Percentiles rank a stretch among this genome's conserved stretches.
Conservation (phyloP, 805 yeast species). For the Wickerhamomyces strasburgensis region DNA sequence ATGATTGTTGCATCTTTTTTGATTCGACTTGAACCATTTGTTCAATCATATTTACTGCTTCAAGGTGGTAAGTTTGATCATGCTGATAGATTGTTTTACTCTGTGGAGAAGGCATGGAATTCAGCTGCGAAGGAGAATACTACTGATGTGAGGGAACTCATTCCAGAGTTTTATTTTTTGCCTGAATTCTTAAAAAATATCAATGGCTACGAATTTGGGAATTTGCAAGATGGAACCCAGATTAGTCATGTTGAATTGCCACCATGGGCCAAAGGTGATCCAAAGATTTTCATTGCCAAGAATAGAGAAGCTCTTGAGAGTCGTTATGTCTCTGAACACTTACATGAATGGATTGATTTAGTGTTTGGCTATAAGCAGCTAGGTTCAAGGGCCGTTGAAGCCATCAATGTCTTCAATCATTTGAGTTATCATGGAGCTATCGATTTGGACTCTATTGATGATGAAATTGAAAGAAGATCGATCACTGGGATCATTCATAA, state of each 20-base stretch:
- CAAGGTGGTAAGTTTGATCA: slow-evolving; percentile 91
- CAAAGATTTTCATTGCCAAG: slow-evolving; percentile 64
- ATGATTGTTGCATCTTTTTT: slow-evolving; percentile 85
- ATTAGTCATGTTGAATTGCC: slow-evolving; percentile 68
- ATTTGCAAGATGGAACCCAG: slow-evolving; percentile 51
- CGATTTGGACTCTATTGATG: slow-evolving; percentile 66
- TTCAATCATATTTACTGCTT: slow-evolving; percentile 66
- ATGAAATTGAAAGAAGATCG: slow-evolving; percentile 69
- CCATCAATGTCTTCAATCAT: slow-evolving; percentile 77
- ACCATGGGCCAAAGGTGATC: slow-evolving; percentile 79
- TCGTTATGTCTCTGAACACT: slow-evolving; percentile 67
- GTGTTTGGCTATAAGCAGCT: slow-evolving; percentile 77
- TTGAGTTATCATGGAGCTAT: slow-evolving; percentile 82
- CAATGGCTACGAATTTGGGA: slow-evolving; percentile 67
- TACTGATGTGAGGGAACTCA: slow-evolving; percentile 82
- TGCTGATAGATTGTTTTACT: slow-evolving; percentile 75
- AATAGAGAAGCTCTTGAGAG: slow-evolving; percentile 83
- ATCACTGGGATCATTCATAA: slow-evolving; percentile 82
- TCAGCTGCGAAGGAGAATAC: slow-evolving; percentile 77
- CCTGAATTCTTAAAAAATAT: slow-evolving; percentile 72
- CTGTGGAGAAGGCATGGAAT: slow-evolving; percentile 72
- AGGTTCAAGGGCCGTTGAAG: slow-evolving; percentile 61
- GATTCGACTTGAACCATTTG: slow-evolving; percentile 75
- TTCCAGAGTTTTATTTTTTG: slow-evolving; percentile 79
- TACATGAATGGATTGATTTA: slow-evolving; percentile 83